phyloP scores from a whole-genome alignment of 805 yeast genomes.

The Ogataea haglerorum region DNA sequence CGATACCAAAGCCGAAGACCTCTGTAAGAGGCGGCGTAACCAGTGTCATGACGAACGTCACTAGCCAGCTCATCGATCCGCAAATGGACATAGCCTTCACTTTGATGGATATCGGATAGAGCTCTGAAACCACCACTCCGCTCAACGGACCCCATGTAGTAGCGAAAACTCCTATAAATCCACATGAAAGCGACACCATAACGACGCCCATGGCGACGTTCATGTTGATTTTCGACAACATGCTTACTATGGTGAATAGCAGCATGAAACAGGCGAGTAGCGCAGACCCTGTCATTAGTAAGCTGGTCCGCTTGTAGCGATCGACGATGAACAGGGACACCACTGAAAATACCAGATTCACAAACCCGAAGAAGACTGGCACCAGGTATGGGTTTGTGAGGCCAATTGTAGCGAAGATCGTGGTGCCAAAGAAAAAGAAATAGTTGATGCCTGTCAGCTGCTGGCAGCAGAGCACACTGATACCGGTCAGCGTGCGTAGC shows the following conservation, averaged over 20 bases:
- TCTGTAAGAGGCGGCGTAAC: conserved; percentile 65
- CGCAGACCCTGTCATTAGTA: conserved; percentile 47
- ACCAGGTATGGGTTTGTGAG: conserved; percentile 51
- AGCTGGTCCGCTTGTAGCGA: conserved; percentile 42
- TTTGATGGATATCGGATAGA: conserved; percentile 61
- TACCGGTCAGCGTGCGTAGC: conserved; percentile 30
- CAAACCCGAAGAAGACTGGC: conserved; percentile 51
- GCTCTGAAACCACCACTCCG: conserved; percentile 61
- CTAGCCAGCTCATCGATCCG: conserved; percentile 60
- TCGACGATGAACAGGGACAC: conserved; percentile 48
- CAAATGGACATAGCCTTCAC: conserved; percentile 54
- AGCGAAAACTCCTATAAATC: conserved; percentile 62
- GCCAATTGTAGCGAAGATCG: conserved; percentile 51
- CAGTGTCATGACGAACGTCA: conserved; percentile 61
- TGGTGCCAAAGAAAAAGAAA: conserved; percentile 64
- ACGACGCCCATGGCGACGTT: conserved; percentile 44
- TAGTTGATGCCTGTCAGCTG: conserved; percentile 67
- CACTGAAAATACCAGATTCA: conserved; percentile 52
- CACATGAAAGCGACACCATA: conserved; percentile 54
- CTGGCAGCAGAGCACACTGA: conserved; percentile 30
- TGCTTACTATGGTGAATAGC: conserved; percentile 55
- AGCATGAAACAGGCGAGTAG: conserved; percentile 51
- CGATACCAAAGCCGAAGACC: conserved; percentile 61
- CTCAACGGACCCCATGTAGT: conserved; percentile 73
- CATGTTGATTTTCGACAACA: conserved; percentile 36